Evolutionary conservation across 164 flowering plant genomes (phyloP).

Genomic region (Dillenia turbinata): DNA sequence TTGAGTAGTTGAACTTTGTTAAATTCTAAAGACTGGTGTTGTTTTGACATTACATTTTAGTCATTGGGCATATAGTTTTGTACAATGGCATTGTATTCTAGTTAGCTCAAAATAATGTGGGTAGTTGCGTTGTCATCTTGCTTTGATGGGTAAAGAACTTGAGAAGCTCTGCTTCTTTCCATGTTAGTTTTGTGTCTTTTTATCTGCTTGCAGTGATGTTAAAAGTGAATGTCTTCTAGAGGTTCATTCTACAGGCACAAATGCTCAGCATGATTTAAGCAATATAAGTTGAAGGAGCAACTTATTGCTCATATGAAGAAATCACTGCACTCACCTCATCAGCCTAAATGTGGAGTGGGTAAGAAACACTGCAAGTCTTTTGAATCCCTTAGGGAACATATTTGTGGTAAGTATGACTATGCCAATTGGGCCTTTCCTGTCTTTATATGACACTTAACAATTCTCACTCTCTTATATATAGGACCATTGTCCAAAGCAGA

Average conservation of each 20-base stretch:
- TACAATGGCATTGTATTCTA: neutral
- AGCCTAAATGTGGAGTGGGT: slow-evolving; percentile 68
- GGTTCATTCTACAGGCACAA: slow-evolving; percentile 43
- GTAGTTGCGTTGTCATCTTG: too few species aligned
- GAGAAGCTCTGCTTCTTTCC: neutral
- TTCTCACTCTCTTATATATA: slow-evolving; percentile 10
- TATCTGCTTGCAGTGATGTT: neutral
- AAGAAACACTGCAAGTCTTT: slow-evolving; percentile 61
- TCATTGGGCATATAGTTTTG: neutral
- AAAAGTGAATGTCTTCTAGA: neutral
- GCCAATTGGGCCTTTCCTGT: too few species aligned
- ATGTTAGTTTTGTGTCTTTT: neutral
- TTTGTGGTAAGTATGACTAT: slow-evolving; percentile 31
- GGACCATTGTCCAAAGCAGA: slow-evolving; percentile 48
- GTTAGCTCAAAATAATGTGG: too few species aligned
- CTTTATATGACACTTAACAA: too few species aligned
- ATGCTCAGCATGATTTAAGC: slow-evolving; percentile 73
- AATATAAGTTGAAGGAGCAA: slow-evolving; percentile 71
- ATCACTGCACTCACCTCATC: slow-evolving; percentile 68
- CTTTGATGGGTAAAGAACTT: too few species aligned
- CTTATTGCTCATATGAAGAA: slow-evolving; percentile 63
- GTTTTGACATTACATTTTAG: too few species aligned
- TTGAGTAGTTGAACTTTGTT: too few species aligned
- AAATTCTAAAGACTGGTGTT: too few species aligned
- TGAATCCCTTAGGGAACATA: slow-evolving; percentile 68